Evolutionary conservation across 2,329 filamentous ascomycete species (phyloP), one percentile per base, ranked within the genome.

Genomic region (Epichloe amarillans): DNA sequence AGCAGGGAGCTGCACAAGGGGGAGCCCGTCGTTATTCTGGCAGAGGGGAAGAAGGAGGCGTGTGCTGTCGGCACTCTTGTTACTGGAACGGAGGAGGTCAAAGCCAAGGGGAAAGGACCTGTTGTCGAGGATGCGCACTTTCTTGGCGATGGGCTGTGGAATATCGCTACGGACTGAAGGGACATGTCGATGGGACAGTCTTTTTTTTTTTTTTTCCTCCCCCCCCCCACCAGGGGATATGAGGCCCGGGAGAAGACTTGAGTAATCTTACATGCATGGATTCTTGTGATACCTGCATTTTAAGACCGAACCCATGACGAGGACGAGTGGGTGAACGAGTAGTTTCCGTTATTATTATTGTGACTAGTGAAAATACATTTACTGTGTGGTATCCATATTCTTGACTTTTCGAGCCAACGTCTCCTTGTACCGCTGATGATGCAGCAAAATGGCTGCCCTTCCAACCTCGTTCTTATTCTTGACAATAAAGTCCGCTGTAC

Each of bases 81-180:
- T 61, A 81, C 84, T 62, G 85, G 89, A 3, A 96, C 93, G 0
- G 83, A 84, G 67, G 89, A 96, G 69, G 90, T 95, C 66, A 95
- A 93, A 78, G 83, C 82, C 57, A 91, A 91, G 72, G 89, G 88
- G 57, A 97, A 97, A 72, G 93, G 93, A 0, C 86, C 90, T 5
- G 93, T 90, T 15, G 87, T 97, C 58, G 91, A 97, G 72, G 85
- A 89, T 54, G 88, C 88, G 35, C 93, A 98, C 76, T 97, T 84
- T 71, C 66, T 97, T 50, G 93, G 93, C 0, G 93, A 98, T 73
- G 93, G 91, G 17, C 71, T 98, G 59, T 98, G 93, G 93, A 86
- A 76, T 60, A 65, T 95, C 54, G 63, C 58, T 23, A 66, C 72
- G 19, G 73, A 79, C n/a, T 79, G 65, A 56, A 40, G 36, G 5